Conservation (phyloP, 2,329 filamentous ascomycete genomes). For the Ustulina deusta region DNA sequence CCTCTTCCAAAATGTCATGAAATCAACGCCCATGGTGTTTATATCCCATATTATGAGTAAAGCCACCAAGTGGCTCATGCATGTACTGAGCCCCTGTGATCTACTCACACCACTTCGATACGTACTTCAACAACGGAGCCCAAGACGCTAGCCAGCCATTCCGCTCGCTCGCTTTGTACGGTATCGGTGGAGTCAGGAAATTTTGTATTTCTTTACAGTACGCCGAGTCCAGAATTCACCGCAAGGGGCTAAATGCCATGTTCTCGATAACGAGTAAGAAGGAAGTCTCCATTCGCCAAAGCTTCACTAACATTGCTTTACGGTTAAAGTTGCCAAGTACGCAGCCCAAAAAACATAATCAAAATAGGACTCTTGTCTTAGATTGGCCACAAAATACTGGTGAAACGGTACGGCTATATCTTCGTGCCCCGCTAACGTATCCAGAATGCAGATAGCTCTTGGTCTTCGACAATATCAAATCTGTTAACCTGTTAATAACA, state of each 20-base stretch:
- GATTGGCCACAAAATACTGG: constrained; percentile 7
- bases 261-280: not conserved
- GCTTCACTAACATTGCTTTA: constrained; percentile 6
- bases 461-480: constrained; percentile 2
- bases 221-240: not conserved
- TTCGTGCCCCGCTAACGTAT: not conserved
- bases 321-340: not conserved
- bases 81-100: too few relatives aligned
- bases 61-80: too few relatives aligned
- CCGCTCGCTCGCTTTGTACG: not conserved
- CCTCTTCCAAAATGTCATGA: too few relatives aligned
- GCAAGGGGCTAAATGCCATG: not conserved
- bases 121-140: not conserved
- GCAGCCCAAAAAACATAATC: not conserved
- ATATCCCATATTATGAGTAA: too few relatives aligned
- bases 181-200: not conserved
- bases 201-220: not conserved
- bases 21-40: too few relatives aligned
- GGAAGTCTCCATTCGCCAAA: not conserved
- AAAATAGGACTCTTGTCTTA: not conserved
- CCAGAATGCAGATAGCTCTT: constrained; percentile 1
- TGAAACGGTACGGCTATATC: not conserved
- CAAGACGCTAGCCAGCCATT: not conserved
- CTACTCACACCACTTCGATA: too few relatives aligned
- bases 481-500: not conserved